These are phyloP conservation scores for Phaeosphaeria sp. DNA, from an alignment of 2,329 filamentous ascomycete genomes.

Conservation along the genomic window DNA sequence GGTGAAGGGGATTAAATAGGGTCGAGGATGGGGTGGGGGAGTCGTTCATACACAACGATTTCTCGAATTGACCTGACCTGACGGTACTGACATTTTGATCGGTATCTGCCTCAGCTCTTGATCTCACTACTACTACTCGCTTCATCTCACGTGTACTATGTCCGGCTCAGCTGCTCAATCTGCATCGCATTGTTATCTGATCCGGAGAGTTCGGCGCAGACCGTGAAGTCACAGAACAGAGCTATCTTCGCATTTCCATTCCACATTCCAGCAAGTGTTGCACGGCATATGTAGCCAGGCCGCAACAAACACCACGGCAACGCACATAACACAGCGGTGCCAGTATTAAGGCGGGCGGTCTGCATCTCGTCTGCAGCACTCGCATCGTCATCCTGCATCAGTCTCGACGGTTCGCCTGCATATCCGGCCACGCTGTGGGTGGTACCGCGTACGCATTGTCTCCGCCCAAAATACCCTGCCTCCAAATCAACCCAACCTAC, in stretches of 20 bases:
- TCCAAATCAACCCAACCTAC: slow-evolving; percentile 5
- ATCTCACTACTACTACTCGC: not conserved
- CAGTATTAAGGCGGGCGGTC: not conserved
- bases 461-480: slow-evolving; percentile 9
- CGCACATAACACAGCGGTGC: not conserved
- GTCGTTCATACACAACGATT: not conserved
- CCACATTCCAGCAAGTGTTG: not conserved
- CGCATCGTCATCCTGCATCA: slow-evolving; percentile 10
- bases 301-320: not conserved
- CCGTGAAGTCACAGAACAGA: slow-evolving; percentile 17
- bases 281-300: not conserved
- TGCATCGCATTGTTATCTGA: slow-evolving; percentile 39
- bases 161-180: slow-evolving; percentile 34
- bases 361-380: not conserved
- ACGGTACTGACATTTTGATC: not conserved
- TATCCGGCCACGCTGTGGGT: not conserved
- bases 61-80: not conserved
- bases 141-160: slow-evolving; percentile 36
- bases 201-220: slow-evolving; percentile 44
- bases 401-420: slow-evolving; percentile 6
- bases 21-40: not conserved
- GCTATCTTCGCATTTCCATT: not conserved
- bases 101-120: not conserved
- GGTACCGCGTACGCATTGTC: slow-evolving; percentile 1
- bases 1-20: not conserved